Base-by-base conservation (phyloP, 768 basidiomycete species). In the Aureoboletus auriporus region DNA sequence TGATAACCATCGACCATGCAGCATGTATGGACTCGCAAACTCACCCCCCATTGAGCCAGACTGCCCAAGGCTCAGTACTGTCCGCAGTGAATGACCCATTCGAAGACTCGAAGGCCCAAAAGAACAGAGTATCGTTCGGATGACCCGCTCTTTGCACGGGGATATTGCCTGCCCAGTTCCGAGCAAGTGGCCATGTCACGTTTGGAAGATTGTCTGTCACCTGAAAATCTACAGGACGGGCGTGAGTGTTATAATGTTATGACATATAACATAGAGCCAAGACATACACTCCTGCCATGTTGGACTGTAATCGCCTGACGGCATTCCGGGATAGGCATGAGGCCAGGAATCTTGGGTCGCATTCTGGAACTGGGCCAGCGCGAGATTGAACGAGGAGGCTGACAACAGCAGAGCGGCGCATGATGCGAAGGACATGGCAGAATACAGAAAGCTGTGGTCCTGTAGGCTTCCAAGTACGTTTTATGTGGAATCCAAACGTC, bases 1-100 rank as follows among this genome's bases (percentile, higher is more conserved):
- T 23, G 20, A 23, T 9, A 33, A 29, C 12, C 8, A n/a, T 51
- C 6, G 47, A 42, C 8, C n/a, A 6, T 12, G 39, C 13, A n/a
- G 6, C 6, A n/a, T 27, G 12, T 14, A 23, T 31, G 9, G 5
- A 37, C 11, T 5, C 16, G 8, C 20, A 10, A 11, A 53, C 78
- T 39, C 56, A 81, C 80, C 83, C 84, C 64, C 84, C 85, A 52
- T 84, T 84, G 13, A 86, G 65, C 83, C 83, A 87, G 34, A 87
- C 79, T 6, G 75, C 76, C 85, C 85, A 86, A 8, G 85, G 84
- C 17, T 80, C 73, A 8, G 50, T 55, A 16, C 60, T 58, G 31
- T 53, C 44, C 47, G 59, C 65, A 5, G 78, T 83, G 33, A 86
- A 66, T 8, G 83, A 84, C 0, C 81, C 80, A 4, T 69, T 58